Evolutionary conservation across 2,329 filamentous ascomycete genomes (phyloP).

Genomic region (Phialophora tarda): DNA sequence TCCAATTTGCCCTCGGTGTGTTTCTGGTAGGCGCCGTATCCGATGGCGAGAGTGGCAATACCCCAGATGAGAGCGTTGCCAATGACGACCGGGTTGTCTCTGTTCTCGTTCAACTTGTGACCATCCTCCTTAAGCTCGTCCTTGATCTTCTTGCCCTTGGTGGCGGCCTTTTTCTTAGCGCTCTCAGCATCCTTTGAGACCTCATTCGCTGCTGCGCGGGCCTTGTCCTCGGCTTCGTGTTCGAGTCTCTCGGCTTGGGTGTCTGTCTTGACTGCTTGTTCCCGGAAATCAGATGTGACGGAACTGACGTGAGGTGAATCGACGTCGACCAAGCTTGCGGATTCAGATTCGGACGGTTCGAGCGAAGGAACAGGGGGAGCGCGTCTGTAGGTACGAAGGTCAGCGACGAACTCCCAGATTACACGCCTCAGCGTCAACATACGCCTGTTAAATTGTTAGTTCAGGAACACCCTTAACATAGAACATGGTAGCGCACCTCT

Average conservation of each 20-base stretch:
- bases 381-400: constrained; percentile 44
- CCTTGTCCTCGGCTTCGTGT: constrained; percentile 47
- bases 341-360: constrained; percentile 48
- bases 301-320: constrained; percentile 54
- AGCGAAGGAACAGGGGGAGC: constrained; percentile 49
- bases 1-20: constrained; percentile 53
- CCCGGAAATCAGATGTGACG: constrained; percentile 50
- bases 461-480: neutral
- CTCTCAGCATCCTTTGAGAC: constrained; percentile 42
- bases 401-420: constrained; percentile 42
- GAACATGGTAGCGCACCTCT: constrained; percentile 49
- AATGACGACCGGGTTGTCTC: constrained; percentile 54
- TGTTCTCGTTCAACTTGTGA: constrained; percentile 47
- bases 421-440: constrained; percentile 42
- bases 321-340: constrained; percentile 54
- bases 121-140: constrained; percentile 40
- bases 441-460: constrained; percentile 32
- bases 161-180: constrained; percentile 43
- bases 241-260: constrained; percentile 55
- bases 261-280: constrained; percentile 52
- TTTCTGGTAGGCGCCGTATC: constrained; percentile 56
- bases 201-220: constrained; percentile 35
- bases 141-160: constrained; percentile 40
- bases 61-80: constrained; percentile 53
- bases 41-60: constrained; percentile 50